Evolutionary conservation across 1,139 yeast species (phyloP).

Genomic region (Lodderomyces theae): DNA sequence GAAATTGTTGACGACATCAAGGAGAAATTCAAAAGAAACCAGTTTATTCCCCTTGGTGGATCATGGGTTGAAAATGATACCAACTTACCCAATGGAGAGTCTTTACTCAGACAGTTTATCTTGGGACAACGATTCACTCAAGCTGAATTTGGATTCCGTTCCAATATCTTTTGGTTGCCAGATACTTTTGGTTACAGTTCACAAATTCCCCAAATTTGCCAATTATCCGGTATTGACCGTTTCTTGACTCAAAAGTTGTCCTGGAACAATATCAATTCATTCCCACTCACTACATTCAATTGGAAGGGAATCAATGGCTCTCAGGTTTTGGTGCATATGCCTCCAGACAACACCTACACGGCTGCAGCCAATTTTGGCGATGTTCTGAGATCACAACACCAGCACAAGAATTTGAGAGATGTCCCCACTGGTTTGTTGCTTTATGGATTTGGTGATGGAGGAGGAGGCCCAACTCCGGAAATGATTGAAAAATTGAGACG

Average conservation of each 20-base stretch:
- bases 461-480: constrained; percentile 95
- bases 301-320: constrained; percentile 96
- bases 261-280: constrained; percentile 90
- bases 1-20: constrained; percentile 63
- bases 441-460: constrained; percentile 96
- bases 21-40: constrained; percentile 65
- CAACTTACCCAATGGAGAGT: constrained; percentile 89
- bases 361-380: constrained; percentile 93
- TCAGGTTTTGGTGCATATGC: constrained; percentile 94
- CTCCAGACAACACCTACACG: constrained; percentile 94
- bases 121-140: constrained; percentile 85
- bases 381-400: constrained; percentile 71
- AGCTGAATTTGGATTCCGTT: constrained; percentile 71
- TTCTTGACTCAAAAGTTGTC: constrained; percentile 91
- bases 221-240: constrained; percentile 74
- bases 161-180: constrained; percentile 88
- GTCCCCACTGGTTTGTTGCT: constrained; percentile 79
- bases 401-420: constrained; percentile 79
- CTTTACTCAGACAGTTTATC: constrained; percentile 81
- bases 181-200: constrained; percentile 97
- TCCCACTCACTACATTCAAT: constrained; percentile 87
- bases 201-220: constrained; percentile 91
- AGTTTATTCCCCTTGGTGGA: constrained; percentile 90
- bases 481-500: constrained; percentile 91
- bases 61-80: constrained; percentile 98